phyloP scores from a whole-genome alignment of 192 early-diverging fungal species.

The Chytriomyces hyalinus region DNA sequence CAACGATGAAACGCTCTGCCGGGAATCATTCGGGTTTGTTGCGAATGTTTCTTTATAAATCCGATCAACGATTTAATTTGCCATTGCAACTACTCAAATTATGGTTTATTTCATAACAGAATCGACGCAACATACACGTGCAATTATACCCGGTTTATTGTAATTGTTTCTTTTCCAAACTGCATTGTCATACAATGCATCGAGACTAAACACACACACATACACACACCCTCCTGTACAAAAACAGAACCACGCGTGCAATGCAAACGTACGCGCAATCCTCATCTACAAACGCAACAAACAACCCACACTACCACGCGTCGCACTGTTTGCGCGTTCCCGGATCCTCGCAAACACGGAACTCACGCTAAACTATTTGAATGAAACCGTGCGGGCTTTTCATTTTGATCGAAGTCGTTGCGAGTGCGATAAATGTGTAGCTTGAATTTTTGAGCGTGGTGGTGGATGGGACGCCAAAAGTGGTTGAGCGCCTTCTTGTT shows the following conservation, averaged over 20 bases:
- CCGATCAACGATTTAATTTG: not conserved
- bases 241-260: conserved; percentile 27
- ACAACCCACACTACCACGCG: not conserved
- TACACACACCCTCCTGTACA: not conserved
- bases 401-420: not conserved
- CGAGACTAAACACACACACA: no score
- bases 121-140: conserved; percentile 24
- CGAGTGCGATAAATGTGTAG: no score
- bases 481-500: no score
- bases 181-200: not conserved
- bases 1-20: not conserved
- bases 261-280: conserved; percentile 13
- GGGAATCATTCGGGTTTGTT: not conserved
- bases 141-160: conserved; percentile 35
- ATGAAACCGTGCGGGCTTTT: not conserved
- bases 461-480: no score
- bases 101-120: not conserved
- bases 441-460: no score
- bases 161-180: not conserved
- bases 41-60: not conserved
- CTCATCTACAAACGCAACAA: conserved; percentile 8
- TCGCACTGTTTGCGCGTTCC: conserved; percentile 5
- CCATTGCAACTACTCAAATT: not conserved
- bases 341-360: not conserved
- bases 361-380: conserved; percentile 18